Evolutionary conservation across 257 asterid genomes (phyloP).

Genomic region (Jaltomata sinuosa): DNA sequence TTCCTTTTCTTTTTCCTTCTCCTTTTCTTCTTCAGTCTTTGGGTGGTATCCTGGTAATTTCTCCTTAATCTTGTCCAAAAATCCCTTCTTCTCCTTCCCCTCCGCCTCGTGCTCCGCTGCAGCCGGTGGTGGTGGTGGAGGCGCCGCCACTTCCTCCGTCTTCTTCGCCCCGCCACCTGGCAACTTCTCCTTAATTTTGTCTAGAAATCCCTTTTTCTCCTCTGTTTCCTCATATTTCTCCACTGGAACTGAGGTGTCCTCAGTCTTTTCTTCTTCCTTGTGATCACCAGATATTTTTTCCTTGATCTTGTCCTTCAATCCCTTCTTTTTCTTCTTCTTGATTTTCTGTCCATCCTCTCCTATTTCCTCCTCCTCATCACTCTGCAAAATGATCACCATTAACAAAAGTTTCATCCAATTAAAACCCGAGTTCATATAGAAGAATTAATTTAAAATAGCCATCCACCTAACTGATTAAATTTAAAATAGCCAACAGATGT

Average conservation of each 20-base stretch:
- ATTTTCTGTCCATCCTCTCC: slow-evolving; percentile 38
- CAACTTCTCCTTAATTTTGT: slow-evolving; percentile 69
- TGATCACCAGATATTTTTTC: slow-evolving; percentile 35
- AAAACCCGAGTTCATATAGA: background rate
- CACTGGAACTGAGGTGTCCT: slow-evolving; percentile 33
- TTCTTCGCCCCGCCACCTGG: slow-evolving; percentile 58
- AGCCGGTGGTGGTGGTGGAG: slow-evolving; percentile 18
- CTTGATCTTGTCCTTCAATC: slow-evolving; percentile 52
- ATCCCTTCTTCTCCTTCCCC: slow-evolving; percentile 69
- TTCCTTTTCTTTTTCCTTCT: slow-evolving; percentile 33
- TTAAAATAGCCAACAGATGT: too few species aligned
- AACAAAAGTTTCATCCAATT: background rate
- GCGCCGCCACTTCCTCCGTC: slow-evolving; percentile 32
- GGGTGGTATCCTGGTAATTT: slow-evolving; percentile 76
- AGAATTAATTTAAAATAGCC: too few species aligned
- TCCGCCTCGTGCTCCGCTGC: slow-evolving; percentile 22
- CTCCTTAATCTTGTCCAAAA: slow-evolving; percentile 89
- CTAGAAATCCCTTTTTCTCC: slow-evolving; percentile 75
- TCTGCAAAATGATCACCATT: slow-evolving; percentile 27
- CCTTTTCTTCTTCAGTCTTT: slow-evolving; percentile 61
- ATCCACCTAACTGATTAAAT: too few species aligned
- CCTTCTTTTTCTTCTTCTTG: slow-evolving; percentile 76
- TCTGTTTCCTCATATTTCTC: slow-evolving; percentile 50
- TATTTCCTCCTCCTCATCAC: slow-evolving; percentile 52
- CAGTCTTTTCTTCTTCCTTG: slow-evolving; percentile 29